Conservation (phyloP, 202 grass and related monocot genomes). For the Schoenoplectus triqueter region DNA sequence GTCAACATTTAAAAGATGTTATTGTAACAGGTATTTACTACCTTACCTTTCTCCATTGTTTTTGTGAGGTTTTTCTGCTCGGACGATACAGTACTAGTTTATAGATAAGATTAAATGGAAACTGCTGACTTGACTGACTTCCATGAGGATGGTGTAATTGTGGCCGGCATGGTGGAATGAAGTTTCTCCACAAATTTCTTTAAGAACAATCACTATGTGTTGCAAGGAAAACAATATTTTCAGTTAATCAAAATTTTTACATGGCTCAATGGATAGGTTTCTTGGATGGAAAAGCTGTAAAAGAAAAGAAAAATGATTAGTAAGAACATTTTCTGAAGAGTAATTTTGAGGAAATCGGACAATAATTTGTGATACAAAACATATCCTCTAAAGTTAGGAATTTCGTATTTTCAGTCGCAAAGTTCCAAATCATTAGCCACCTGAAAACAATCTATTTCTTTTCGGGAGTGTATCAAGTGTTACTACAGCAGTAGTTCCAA, state of each 20-base stretch:
- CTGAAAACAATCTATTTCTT: neutral
- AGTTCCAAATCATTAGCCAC: neutral
- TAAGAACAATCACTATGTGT: neutral
- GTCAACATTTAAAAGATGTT: constrained; percentile 80
- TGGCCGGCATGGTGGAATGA: neutral
- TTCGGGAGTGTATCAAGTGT: neutral
- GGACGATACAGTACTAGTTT: neutral
- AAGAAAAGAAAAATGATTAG: neutral
- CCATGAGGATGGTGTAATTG: neutral
- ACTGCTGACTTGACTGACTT: constrained; percentile 1
- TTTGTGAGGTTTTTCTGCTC: neutral
- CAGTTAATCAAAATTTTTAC: neutral
- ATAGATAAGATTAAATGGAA: constrained; percentile 4
- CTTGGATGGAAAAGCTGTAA: neutral
- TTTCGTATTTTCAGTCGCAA: constrained; percentile 10
- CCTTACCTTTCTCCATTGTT: neutral
- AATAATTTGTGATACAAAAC: neutral
- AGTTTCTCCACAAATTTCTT: neutral
- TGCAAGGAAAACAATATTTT: neutral
- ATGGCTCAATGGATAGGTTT: neutral
- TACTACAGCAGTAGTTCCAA: neutral
- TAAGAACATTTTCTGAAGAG: neutral
- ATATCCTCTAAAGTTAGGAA: neutral
- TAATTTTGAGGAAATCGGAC: neutral
- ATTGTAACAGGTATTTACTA: constrained; percentile 73